These are phyloP conservation scores for Talaromyces liani DNA, from an alignment of 495 filamentous ascomycete genomes.

Conservation along the genomic window DNA sequence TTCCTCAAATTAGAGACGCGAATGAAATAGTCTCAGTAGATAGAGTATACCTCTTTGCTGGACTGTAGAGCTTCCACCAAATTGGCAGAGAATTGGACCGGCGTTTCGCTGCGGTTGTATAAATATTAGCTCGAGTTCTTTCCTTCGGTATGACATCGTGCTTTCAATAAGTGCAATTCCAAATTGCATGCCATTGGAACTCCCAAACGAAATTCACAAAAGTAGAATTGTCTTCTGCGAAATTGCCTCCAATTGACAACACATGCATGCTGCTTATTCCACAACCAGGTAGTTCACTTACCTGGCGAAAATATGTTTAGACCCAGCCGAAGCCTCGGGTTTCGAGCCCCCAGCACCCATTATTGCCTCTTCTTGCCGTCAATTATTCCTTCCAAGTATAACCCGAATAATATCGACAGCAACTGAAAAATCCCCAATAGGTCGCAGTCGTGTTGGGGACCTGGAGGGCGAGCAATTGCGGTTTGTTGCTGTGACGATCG, in stretches of 20 bases:
- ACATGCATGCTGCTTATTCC: not conserved
- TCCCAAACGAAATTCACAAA: not conserved
- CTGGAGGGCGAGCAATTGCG: not conserved
- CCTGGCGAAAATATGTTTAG: conserved; percentile 48
- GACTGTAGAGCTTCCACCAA: conserved; percentile 74
- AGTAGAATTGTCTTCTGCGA: not conserved
- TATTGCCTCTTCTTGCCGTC: conserved; percentile 11
- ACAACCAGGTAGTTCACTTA: conserved; percentile 12
- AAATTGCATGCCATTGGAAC: not conserved
- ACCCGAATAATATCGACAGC: not conserved
- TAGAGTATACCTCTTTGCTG: conserved; percentile 64
- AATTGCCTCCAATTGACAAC: not conserved
- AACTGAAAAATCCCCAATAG: not conserved
- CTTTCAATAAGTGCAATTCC: not conserved
- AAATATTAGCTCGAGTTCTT: not conserved
- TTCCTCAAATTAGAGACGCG: not conserved
- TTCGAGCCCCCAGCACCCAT: conserved; percentile 51
- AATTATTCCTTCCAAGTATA: not conserved
- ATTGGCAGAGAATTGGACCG: conserved; percentile 79
- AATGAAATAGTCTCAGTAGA: not conserved
- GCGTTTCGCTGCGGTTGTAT: conserved; percentile 53
- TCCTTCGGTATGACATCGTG: not conserved
- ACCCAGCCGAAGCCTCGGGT: conserved; percentile 38
- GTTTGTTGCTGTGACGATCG: not conserved
- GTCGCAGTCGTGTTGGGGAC: not conserved